Conservation (phyloP, 352 stramenopile genomes). For the Thalassiosira mediterranea region DNA sequence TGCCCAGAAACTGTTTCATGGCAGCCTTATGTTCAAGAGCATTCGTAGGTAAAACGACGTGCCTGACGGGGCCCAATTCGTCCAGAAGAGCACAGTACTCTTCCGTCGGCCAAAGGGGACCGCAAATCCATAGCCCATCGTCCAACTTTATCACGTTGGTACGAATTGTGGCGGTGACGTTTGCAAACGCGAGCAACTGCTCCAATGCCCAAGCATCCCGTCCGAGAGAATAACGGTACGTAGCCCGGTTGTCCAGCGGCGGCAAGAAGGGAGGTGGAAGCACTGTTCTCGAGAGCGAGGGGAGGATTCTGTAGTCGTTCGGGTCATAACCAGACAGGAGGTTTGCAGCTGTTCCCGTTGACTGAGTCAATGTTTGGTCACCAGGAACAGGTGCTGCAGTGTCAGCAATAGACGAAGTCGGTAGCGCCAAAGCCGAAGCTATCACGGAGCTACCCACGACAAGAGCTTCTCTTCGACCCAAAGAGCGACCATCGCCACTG, state of each 20-base stretch:
- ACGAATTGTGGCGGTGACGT: slow-evolving; percentile 69
- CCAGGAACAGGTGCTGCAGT: too few relatives aligned
- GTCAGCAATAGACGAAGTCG: too few relatives aligned
- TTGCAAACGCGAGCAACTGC: slow-evolving; percentile 68
- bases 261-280: slow-evolving; percentile 54
- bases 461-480: too few relatives aligned
- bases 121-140: slow-evolving; percentile 57
- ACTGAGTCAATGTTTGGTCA: too few relatives aligned
- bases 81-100: slow-evolving; percentile 63
- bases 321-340: slow-evolving; percentile 9
- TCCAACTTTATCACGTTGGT: slow-evolving; percentile 58
- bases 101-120: slow-evolving; percentile 58
- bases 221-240: slow-evolving; percentile 62
- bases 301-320: slow-evolving; percentile 15
- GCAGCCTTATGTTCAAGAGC: slow-evolving; percentile 66
- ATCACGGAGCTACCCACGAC: too few relatives aligned
- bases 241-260: slow-evolving; percentile 59
- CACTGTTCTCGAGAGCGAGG: not conserved
- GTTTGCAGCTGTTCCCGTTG: too few relatives aligned
- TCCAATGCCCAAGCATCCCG: slow-evolving; percentile 69
- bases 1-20: slow-evolving; percentile 51
- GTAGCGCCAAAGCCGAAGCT: too few relatives aligned
- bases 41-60: slow-evolving; percentile 65
- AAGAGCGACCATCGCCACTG: too few relatives aligned
- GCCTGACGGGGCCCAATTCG: slow-evolving; percentile 44